These are phyloP conservation scores for Chrysoporthe cubensis DNA, from an alignment of 2,329 filamentous ascomycete genomes.

Conservation along the genomic window DNA sequence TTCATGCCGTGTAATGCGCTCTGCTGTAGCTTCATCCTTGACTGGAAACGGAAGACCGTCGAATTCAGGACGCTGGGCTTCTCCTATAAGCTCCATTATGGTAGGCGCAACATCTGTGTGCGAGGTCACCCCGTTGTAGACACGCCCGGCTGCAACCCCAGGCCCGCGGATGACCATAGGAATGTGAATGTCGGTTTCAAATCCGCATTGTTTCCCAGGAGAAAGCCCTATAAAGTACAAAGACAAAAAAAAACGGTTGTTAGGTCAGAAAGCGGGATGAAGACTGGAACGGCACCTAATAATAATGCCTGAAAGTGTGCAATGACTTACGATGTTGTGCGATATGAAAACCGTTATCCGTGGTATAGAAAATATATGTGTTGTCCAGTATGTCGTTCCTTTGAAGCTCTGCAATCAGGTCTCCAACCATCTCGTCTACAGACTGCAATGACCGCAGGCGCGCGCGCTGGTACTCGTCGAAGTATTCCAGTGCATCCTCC, in stretches of 20 bases:
- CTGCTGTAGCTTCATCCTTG: neutral
- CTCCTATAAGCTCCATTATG: constrained; percentile 41
- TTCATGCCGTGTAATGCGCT: constrained; percentile 38
- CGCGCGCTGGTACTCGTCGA: constrained; percentile 42
- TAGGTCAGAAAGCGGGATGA: no score
- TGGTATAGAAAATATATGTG: constrained; percentile 13
- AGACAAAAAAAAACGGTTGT: no score
- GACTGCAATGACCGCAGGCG: constrained; percentile 47
- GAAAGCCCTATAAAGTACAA: no score
- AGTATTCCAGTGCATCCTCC: neutral
- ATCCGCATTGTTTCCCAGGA: constrained; percentile 47
- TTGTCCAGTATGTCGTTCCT: constrained; percentile 14
- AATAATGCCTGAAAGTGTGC: neutral
- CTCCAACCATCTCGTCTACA: constrained; percentile 48
- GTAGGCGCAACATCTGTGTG: constrained; percentile 53
- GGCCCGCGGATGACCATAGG: constrained; percentile 50
- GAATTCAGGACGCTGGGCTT: constrained; percentile 37
- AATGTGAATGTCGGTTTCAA: constrained; percentile 51
- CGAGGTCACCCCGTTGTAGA: constrained; percentile 43
- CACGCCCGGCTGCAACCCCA: constrained; percentile 40
- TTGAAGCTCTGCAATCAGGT: constrained; percentile 36
- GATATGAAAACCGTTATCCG: constrained; percentile 14
- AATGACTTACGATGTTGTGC: neutral
- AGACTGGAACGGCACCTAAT: no score
- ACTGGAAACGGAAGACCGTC: constrained; percentile 47